Percentiles rank a stretch among this genome's conserved stretches.
phyloP scores from a whole-genome alignment of 1,139 yeast genomes.

The Kodamaea arcana region DNA sequence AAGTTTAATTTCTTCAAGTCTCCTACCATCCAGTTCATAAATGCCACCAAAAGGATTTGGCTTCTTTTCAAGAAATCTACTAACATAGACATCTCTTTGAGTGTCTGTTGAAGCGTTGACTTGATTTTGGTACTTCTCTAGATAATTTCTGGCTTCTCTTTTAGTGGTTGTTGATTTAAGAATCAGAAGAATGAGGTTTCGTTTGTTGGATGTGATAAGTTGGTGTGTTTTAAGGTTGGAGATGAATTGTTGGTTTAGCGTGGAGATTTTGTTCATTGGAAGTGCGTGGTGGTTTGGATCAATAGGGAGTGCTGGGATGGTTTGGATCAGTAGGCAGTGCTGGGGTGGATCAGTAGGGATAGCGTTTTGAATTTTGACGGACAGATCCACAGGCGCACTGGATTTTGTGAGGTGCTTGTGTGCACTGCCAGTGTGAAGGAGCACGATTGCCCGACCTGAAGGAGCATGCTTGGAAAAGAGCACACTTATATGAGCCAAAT shows the following conservation, averaged over 20 bases:
- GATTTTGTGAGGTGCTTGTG: no score
- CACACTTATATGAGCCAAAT: no score
- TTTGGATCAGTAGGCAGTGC: no score
- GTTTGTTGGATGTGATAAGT: conserved; percentile 32
- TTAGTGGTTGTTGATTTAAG: conserved; percentile 73
- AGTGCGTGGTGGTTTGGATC: no score
- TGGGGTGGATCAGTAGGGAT: no score
- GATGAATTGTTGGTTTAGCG: conserved; percentile 31
- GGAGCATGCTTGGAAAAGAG: no score
- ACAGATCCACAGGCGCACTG: no score
- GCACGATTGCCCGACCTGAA: no score
- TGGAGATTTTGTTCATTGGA: conserved; percentile 35
- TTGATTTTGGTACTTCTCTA: conserved; percentile 53
- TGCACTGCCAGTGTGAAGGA: no score
- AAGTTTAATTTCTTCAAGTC: conserved; percentile 36
- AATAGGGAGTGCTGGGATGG: no score
- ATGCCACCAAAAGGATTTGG: conserved; percentile 33
- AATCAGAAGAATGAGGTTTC: conserved; percentile 62
- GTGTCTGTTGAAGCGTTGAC: conserved; percentile 23
- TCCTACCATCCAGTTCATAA: conserved; percentile 30
- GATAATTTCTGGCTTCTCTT: conserved; percentile 65
- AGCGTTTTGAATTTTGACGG: no score
- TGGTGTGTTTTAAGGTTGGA: conserved; percentile 38
- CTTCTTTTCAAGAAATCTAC: conserved; percentile 33
- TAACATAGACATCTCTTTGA: conserved; percentile 38